Percentiles rank a stretch among this genome's conserved stretches.
These are phyloP conservation scores for Kodamaea kaohsiungensis DNA, from an alignment of 805 yeast genomes.

Conservation along the genomic window DNA sequence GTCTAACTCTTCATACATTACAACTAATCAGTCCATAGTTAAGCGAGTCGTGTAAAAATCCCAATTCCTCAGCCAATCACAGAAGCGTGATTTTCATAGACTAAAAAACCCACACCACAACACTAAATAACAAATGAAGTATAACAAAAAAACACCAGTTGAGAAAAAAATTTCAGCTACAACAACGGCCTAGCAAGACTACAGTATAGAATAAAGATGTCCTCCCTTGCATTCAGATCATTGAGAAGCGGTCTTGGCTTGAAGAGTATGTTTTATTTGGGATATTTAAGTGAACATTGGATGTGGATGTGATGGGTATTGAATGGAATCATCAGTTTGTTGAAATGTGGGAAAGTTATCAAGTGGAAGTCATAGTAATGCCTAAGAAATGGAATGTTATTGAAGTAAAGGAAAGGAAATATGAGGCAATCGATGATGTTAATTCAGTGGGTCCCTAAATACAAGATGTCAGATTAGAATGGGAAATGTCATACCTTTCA, in stretches of 20 bases:
- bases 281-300: background rate
- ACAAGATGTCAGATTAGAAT: too few species aligned
- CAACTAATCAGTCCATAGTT: background rate
- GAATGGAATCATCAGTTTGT: background rate
- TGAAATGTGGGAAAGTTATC: background rate
- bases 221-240: constrained; percentile 48
- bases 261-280: constrained; percentile 31
- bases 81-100: constrained; percentile 6
- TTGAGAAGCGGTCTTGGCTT: constrained; percentile 43
- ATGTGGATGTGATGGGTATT: background rate
- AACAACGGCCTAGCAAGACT: constrained; percentile 7
- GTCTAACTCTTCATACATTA: background rate
- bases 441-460: too few species aligned
- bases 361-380: background rate
- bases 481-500: too few species aligned
- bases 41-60: background rate
- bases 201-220: constrained; percentile 21
- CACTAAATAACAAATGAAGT: constrained; percentile 1
- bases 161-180: constrained; percentile 11
- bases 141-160: constrained; percentile 8
- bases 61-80: constrained; percentile 10
- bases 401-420: background rate
- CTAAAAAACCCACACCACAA: constrained; percentile 8
- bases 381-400: background rate
- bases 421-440: too few species aligned